These are phyloP conservation scores for Catharanthus roseus DNA, from an alignment of 257 asterid genomes.

Conservation along the genomic window DNA sequence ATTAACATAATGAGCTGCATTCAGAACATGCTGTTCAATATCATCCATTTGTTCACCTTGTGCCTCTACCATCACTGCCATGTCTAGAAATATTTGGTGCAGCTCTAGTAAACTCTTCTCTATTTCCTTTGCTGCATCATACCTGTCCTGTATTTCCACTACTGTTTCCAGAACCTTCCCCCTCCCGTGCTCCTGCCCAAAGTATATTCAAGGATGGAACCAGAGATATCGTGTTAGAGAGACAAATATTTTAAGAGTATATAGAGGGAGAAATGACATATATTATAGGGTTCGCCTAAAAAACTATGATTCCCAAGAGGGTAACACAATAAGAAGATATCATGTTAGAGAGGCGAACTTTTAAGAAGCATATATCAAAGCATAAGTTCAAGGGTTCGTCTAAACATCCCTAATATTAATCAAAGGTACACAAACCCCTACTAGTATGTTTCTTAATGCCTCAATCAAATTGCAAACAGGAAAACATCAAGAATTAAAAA, in stretches of 20 bases:
- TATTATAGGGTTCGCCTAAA: too few species aligned
- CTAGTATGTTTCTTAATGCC: neutral
- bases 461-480: neutral
- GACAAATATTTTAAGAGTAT: too few species aligned
- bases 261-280: too few species aligned
- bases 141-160: slow-evolving; percentile 77
- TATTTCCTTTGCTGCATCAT: slow-evolving; percentile 76
- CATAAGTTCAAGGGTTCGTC: too few species aligned
- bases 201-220: too few species aligned
- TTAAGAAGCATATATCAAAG: too few species aligned
- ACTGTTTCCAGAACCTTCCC: slow-evolving; percentile 80
- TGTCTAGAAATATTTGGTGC: slow-evolving; percentile 84
- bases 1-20: slow-evolving; percentile 54
- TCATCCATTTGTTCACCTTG: slow-evolving; percentile 94
- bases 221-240: too few species aligned
- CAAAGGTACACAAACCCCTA: neutral
- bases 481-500: neutral
- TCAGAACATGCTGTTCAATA: slow-evolving; percentile 78
- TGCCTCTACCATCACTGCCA: slow-evolving; percentile 96
- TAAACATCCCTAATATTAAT: neutral
- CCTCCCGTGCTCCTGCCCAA: slow-evolving; percentile 67
- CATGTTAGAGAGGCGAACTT: too few species aligned
- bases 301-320: too few species aligned
- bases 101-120: slow-evolving; percentile 87
- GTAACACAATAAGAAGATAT: too few species aligned